phyloP scores from a whole-genome alignment of 176 grass and related monocot species.

The Olyra latifolia region DNA sequence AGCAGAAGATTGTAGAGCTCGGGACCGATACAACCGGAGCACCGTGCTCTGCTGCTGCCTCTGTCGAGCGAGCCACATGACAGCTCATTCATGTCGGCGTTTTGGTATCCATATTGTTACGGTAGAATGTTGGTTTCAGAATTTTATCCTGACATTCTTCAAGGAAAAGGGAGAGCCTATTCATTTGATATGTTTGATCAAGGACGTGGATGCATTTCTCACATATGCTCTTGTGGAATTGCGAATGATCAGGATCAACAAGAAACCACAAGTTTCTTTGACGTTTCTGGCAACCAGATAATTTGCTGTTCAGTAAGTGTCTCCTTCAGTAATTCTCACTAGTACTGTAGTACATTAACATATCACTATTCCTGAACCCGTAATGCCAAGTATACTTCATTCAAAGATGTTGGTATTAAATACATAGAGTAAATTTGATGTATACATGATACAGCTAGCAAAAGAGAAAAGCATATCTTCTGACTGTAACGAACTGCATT shows the following conservation, averaged over 20 bases:
- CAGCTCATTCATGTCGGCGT: constrained; percentile 1
- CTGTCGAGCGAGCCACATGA: neutral
- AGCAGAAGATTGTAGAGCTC: constrained; percentile 1
- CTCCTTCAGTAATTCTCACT: neutral
- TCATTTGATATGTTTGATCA: neutral
- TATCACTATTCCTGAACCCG: neutral
- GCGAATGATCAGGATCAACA: neutral
- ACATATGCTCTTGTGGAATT: neutral
- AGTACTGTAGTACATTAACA: neutral
- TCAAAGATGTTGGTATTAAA: neutral
- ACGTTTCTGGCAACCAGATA: neutral
- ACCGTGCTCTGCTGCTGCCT: neutral
- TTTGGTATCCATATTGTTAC: neutral
- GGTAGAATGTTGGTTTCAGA: neutral
- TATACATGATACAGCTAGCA: neutral
- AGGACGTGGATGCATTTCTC: neutral
- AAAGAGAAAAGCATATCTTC: neutral
- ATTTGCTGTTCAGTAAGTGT: neutral
- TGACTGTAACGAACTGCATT: neutral
- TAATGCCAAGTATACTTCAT: neutral
- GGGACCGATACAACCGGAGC: neutral
- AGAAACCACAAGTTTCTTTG: neutral
- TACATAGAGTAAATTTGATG: neutral
- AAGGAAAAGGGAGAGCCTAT: neutral
- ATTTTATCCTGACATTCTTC: neutral